Evolutionary conservation across 305 asterid species (phyloP).

Genomic region (Fraxinus xanthoxyloides): DNA sequence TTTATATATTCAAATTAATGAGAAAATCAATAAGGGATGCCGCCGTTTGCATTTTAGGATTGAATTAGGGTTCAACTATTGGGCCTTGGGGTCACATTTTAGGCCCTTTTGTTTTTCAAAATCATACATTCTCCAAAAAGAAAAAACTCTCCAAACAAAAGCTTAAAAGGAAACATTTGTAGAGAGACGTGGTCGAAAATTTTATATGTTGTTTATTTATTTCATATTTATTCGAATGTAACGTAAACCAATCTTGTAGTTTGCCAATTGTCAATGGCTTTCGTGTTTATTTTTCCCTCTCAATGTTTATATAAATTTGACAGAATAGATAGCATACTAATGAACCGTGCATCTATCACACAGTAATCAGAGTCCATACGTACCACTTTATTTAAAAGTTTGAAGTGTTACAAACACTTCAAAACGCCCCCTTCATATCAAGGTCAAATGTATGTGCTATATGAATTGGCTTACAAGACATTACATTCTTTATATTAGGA

Average conservation of each 20-base stretch:
- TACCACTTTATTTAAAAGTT: neutral
- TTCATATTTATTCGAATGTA: neutral
- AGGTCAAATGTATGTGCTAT: neutral
- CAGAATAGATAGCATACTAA: neutral
- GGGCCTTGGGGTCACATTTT: neutral
- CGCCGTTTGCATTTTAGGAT: neutral
- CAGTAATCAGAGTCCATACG: neutral
- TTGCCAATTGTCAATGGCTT: neutral
- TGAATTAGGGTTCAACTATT: neutral
- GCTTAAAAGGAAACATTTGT: neutral
- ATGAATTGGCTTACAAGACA: neutral
- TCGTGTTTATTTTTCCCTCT: neutral
- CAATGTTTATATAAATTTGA: neutral
- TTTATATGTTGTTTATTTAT: neutral
- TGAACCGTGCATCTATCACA: neutral
- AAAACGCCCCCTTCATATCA: neutral
- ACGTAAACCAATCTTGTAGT: neutral
- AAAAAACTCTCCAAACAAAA: neutral
- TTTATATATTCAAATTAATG: neutral
- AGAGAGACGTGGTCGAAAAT: neutral
- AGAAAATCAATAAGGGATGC: neutral
- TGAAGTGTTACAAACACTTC: neutral
- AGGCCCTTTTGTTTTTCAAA: neutral
- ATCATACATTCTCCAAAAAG: no score
- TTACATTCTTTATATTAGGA: neutral